Base-by-base conservation (phyloP, 257 asterid species). In the Ilex aquifolium region DNA sequence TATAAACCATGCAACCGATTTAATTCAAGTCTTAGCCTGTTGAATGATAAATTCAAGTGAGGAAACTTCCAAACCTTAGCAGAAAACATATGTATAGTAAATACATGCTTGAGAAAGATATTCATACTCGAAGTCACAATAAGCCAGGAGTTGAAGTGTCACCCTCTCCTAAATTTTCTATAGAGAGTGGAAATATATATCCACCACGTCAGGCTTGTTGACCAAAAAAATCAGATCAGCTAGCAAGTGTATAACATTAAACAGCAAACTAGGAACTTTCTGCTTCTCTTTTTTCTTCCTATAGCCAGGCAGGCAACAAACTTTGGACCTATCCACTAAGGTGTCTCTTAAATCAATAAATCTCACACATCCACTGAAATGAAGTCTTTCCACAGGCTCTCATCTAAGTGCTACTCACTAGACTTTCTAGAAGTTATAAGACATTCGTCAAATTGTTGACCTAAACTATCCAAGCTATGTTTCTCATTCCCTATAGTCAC, bases 201-300 rank as follows among this genome's bases (percentile, higher is more conserved):
- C 54, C 54, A 49, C 54, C 54, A 49, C 54, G 6, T 3, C 54
- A 15, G 54, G 54, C 54, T 49, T 49, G 54, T 49, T 49, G 54
- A 49, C 16, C 6, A 12, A 49, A 12, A 49, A 2, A 15, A 1
- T 49, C 54, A 49, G 16, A 11, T 49, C 16, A 49, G 54, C 54
- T 49, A 49, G 54, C 54, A 49, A 49, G 54, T 12, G 54, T 49
- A 49, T 49, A 49, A 49, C 54, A 49, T 49, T 49, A 49, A 49
- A 12, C 54, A 4, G 54, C 54, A 49, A 6, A 49, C 6, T 12
- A 49, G 54, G 54, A 49, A 49, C 54, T 49, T 6, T 15, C 54
- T 49, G 54, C 54, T 49, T 49, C 54, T 49, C 54, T 49, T 11
- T 49, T 49, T 4, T 12, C 54, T 3, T 49, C 14, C 42, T 36